Evolutionary conservation across 179 eudicot genomes (phyloP).

Genomic region (Beta macrorhiza): DNA sequence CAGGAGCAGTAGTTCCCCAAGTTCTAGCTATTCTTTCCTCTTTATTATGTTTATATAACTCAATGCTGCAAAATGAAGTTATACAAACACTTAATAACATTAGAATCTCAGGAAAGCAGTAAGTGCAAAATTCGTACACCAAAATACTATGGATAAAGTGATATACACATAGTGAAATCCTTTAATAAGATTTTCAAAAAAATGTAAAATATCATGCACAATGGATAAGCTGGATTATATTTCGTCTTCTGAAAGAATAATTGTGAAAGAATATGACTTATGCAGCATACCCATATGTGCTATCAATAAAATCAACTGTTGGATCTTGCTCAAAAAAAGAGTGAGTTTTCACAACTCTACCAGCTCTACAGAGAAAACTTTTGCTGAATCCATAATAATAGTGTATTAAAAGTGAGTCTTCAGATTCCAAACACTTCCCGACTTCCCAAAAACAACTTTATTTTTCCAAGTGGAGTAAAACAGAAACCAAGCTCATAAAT

Average conservation of each 20-base stretch:
- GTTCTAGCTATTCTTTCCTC: slow-evolving; percentile 92
- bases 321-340: neutral
- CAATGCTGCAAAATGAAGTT: slow-evolving; percentile 46
- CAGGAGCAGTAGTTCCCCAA: slow-evolving; percentile 83
- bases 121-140: neutral
- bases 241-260: neutral
- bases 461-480: neutral
- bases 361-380: neutral
- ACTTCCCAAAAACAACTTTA: neutral
- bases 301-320: neutral
- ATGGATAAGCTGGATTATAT: neutral
- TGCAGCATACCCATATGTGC: neutral
- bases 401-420: neutral
- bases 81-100: neutral
- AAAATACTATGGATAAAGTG: neutral
- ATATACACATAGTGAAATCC: neutral
- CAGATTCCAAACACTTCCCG: neutral
- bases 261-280: neutral
- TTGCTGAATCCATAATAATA: neutral
- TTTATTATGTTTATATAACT: slow-evolving; percentile 77
- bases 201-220: neutral
- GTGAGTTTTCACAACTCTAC: neutral
- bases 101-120: neutral
- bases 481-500: neutral
- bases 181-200: neutral